Conservation (phyloP, 108 stramenopile genomes). For the Poteriospumella lacustris region DNA sequence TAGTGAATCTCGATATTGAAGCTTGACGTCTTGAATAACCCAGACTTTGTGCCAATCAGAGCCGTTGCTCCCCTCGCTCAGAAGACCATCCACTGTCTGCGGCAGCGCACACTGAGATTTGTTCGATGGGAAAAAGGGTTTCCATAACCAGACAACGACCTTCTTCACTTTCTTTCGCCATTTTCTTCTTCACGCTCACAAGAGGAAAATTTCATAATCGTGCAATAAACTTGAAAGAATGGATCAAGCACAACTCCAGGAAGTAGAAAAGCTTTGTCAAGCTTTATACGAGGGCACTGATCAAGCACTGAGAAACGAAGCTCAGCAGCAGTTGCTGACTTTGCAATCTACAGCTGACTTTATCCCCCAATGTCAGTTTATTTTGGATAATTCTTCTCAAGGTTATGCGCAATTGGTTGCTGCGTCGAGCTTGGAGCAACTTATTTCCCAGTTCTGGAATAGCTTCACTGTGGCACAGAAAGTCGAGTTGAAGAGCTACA, state of each 20-base stretch:
- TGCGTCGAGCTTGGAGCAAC: slow-evolving; percentile 76
- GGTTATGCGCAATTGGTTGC: slow-evolving; percentile 88
- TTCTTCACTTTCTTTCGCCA: too few species aligned
- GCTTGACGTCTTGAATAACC: too few species aligned
- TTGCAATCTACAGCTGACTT: slow-evolving; percentile 81
- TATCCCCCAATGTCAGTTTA: slow-evolving; percentile 96
- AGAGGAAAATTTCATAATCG: too few species aligned
- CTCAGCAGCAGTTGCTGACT: slow-evolving; percentile 67
- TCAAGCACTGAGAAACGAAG: slow-evolving; percentile 48
- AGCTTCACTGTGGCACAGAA: slow-evolving; percentile 79
- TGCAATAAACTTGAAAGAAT: too few species aligned
- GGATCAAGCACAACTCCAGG: slow-evolving; percentile 78
- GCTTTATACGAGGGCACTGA: slow-evolving; percentile 71
- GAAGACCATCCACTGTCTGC: too few species aligned
- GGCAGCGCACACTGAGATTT: too few species aligned
- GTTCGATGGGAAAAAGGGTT: too few species aligned
- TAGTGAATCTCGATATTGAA: too few species aligned
- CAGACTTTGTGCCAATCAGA: too few species aligned
- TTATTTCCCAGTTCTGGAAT: slow-evolving; percentile 93
- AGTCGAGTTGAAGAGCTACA: slow-evolving; percentile 91
- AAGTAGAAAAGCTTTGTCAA: slow-evolving; percentile 89
- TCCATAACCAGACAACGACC: too few species aligned
- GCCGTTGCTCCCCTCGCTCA: too few species aligned
- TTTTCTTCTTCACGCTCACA: too few species aligned
- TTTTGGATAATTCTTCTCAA: slow-evolving; percentile 78